Evolutionary conservation across 2,329 filamentous ascomycete genomes (phyloP), one percentile per base, ranked within the genome.

Genomic region (Graphilbum fragrans): DNA sequence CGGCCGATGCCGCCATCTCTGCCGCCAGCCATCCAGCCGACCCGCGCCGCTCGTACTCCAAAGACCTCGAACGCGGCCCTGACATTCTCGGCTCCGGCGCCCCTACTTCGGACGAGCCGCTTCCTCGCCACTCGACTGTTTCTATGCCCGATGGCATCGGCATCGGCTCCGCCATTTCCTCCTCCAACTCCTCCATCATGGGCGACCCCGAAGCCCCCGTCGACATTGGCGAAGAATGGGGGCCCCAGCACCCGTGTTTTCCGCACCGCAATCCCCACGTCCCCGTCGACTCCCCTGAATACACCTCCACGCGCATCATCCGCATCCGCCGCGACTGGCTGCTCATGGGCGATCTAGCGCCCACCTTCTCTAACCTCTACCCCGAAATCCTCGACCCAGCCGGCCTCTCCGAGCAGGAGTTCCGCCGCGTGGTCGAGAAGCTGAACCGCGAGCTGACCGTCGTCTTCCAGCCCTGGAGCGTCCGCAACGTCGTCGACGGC

Each of bases 181-280:
- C 72, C 8, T 67, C 66, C 38, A 62, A 76, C 52, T 77, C 72
- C 11, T 77, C 73, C 20, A 78, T 78, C 32, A 70, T 77, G 66
- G 74, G 74, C 31, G 74, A 78, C 47, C 63, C 68, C 25, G 73
- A 80, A 37, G 70, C 82, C 27, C 73, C 79, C 38, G 70, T 74
- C 19, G 79, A 77, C 22, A 69, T 79, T 41, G 82, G 83, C 47
- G 77, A 86, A 39, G 77, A 86, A 60, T 98, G 92, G 92, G 90
- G 92, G 0, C 87, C 88, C 14, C 78, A 82, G 33, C 92, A 98
- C 58, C 90, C 92, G 5, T 98, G 92, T 59, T 96, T 81, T 56
- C 92, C 92, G 38, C 92, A 96, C 55, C 66, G 86, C 32, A 96
- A 96, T 55, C 84, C 88, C 0, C 88, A 98, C 58, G 90, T 95